Evolutionary conservation across 305 asterid species (phyloP), one percentile per base, ranked within the genome.

Genomic region (Plantago rigida): DNA sequence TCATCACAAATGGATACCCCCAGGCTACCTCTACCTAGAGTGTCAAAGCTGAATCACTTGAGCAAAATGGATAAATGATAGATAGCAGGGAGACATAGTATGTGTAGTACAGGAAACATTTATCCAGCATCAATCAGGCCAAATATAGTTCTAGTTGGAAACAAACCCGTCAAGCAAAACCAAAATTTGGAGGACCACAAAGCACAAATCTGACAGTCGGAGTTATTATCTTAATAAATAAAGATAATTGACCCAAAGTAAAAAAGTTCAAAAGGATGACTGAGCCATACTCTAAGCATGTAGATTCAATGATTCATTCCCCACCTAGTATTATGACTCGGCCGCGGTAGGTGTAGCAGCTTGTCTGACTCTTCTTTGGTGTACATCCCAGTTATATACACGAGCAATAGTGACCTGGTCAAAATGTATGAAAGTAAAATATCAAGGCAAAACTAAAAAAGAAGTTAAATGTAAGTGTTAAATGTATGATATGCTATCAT

Each of bases 341-440:
- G 71, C 69, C 44, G 81, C 42, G 22, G 79, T 47, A 44, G 76
- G 69, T 55, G 60, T 45, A 64, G 82, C 76, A 65, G 82, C 76
- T 86, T 84, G 94, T 15, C 78, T 75, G 59, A 78, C 70, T 73
- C 87, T 84, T 26, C 95, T 87, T 71, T 88, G 95, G 74, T 88
- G 93, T 48, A 91, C 95, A 41, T 91, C 98, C 96, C 96, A 86
- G 73, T 91, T 91, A 73, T 91, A 91, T 56, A 86, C 87, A 3
- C 98, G 93, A 58, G 98, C 94, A 59, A 81, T 82, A 2, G 95
- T 91, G 39, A 91, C 98, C 98, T 91, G 82, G 67, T 29, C 69
- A 65, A 47, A 60, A 67, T 52, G 45, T 56, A 59, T 47, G 9
- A 31, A 50, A 26, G 28, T 62, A 68, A 62, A 53, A 68, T 53